These are phyloP conservation scores for Ramaria rubella DNA, from an alignment of 768 basidiomycete species.

Conservation along the genomic window DNA sequence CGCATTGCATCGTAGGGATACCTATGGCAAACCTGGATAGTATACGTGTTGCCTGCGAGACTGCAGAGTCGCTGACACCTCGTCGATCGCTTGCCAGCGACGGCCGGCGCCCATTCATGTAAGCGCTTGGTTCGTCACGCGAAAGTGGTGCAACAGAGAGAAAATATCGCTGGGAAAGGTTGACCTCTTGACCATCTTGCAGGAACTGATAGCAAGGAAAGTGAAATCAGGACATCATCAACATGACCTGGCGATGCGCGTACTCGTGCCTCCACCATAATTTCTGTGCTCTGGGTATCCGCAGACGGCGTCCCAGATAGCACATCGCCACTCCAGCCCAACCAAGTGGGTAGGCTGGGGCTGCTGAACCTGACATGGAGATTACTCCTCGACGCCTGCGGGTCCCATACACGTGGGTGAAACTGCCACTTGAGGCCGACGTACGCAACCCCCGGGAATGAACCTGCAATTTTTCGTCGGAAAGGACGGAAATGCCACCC, in stretches of 20 bases:
- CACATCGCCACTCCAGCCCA: conserved; percentile 80
- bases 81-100: conserved; percentile 43
- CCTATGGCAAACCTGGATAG: not conserved
- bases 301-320: conserved; percentile 75
- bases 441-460: conserved; percentile 76
- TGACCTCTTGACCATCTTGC: conserved; percentile 69
- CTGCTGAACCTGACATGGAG: conserved; percentile 75
- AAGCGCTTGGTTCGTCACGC: conserved; percentile 35
- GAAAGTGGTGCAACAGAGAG: conserved; percentile 67
- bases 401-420: conserved; percentile 95
- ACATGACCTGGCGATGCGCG: conserved; percentile 17
- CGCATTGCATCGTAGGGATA: not conserved
- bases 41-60: conserved; percentile 21
- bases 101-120: conserved; percentile 31
- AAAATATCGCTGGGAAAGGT: conserved; percentile 58
- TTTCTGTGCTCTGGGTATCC: conserved; percentile 67
- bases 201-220: conserved; percentile 41
- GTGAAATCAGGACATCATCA: conserved; percentile 9
- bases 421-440: conserved; percentile 78
- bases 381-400: conserved; percentile 79
- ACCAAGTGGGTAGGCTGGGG: conserved; percentile 78
- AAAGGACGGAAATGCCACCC: conserved; percentile 90
- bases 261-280: conserved; percentile 74
- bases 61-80: conserved; percentile 34
- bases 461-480: conserved; percentile 79